These are phyloP conservation scores for Medicago lupulina DNA, from an alignment of 306 rosid species.

Conservation along the genomic window DNA sequence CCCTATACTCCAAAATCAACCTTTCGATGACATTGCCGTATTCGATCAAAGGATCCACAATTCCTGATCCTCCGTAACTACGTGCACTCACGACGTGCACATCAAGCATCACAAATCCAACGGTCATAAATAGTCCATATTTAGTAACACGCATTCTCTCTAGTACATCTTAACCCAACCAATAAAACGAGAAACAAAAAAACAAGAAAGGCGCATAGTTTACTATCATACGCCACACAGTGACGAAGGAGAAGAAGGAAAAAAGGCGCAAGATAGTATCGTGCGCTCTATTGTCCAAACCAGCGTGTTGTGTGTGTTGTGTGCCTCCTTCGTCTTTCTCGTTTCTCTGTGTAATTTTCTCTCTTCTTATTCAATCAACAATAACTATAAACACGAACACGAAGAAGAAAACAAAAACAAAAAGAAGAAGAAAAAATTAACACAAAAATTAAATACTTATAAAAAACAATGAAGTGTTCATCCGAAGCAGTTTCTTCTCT, in stretches of 20 bases:
- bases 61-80: slow-evolving; percentile 30
- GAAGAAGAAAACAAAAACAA: background rate
- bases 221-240: slow-evolving; percentile 45
- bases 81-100: slow-evolving; percentile 35
- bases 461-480: slow-evolving; percentile 73
- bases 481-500: slow-evolving; percentile 73
- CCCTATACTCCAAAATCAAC: background rate
- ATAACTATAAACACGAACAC: slow-evolving; percentile 22
- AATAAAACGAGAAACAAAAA: background rate
- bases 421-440: background rate
- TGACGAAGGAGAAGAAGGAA: background rate
- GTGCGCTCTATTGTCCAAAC: slow-evolving; percentile 60
- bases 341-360: background rate
- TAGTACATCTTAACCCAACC: background rate
- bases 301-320: slow-evolving; percentile 38
- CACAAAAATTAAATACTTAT: background rate
- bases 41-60: slow-evolving; percentile 25
- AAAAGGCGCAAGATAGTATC: slow-evolving; percentile 50
- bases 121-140: background rate
- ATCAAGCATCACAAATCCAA: background rate
- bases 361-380: background rate
- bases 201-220: slow-evolving; percentile 48
- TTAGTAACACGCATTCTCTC: background rate
- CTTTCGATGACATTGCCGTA: slow-evolving; percentile 44
- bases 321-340: slow-evolving; percentile 30